phyloP scores from a whole-genome alignment of 495 filamentous ascomycete species.

The Xylaria cubensis region DNA sequence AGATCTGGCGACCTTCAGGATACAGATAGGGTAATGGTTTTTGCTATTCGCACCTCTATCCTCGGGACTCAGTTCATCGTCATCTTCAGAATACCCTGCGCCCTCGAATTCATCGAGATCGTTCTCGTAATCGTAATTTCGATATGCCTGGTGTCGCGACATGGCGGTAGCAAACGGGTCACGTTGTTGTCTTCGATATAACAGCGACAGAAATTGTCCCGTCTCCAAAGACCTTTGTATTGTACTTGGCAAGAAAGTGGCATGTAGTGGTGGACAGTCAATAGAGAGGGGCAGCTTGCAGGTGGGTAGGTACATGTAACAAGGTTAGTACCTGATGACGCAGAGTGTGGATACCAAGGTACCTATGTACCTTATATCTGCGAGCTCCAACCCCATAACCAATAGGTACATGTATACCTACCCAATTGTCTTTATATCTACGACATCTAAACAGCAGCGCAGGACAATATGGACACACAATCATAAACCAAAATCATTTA shows the following conservation, averaged over 20 bases:
- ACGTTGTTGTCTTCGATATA: neutral
- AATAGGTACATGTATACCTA: too few species aligned
- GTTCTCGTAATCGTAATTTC: conserved; percentile 65
- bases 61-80: conserved; percentile 62
- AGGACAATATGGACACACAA: neutral
- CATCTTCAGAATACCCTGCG: conserved; percentile 51
- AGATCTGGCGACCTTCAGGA: neutral
- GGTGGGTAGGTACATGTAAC: too few species aligned
- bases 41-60: conserved; percentile 58
- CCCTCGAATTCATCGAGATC: conserved; percentile 68
- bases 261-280: neutral
- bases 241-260: neutral
- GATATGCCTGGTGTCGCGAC: conserved; percentile 68
- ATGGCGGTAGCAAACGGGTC: conserved; percentile 43
- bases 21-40: neutral
- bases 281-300: neutral
- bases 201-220: too few species aligned
- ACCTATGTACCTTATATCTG: too few species aligned
- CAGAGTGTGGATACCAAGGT: too few species aligned
- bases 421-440: neutral
- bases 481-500: neutral
- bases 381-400: too few species aligned
- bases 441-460: neutral
- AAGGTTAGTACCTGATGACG: too few species aligned
- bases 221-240: neutral